Evolutionary conservation across 345 rosid genomes (phyloP).

Genomic region (Aethionema arabicum): DNA sequence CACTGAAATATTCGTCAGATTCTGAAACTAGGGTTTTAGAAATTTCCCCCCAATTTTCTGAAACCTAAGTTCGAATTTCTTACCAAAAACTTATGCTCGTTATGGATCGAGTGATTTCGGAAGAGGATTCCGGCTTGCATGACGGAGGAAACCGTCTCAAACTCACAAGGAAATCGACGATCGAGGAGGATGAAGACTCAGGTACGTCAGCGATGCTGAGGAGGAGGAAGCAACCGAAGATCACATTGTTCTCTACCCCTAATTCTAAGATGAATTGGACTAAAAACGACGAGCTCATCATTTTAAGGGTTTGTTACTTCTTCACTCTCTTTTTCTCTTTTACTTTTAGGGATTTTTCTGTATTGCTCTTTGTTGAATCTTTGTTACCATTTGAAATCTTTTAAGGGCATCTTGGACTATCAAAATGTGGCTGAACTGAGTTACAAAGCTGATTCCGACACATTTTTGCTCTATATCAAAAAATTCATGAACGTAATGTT

Average conservation of each 20-base stretch:
- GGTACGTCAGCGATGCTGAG: background rate
- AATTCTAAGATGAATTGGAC: conserved; percentile 9
- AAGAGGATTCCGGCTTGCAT: conserved; percentile 1
- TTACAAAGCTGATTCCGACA: conserved; percentile 5
- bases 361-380: background rate
- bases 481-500: background rate
- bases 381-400: background rate
- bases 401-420: conserved; percentile 25
- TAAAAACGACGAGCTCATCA: conserved; percentile 22
- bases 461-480: background rate
- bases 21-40: conserved; percentile 6
- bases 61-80: conserved; percentile 3
- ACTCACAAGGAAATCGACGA: background rate
- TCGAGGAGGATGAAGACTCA: background rate
- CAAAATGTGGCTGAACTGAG: background rate
- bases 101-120: background rate
- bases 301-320: conserved; percentile 23
- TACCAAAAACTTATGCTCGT: conserved; percentile 1
- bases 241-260: background rate
- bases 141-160: background rate
- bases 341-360: background rate
- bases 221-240: conserved; percentile 1
- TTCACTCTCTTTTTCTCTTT: background rate
- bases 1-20: background rate
- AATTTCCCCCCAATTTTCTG: background rate